Base-by-base conservation (phyloP, 164 flowering plant species). In the Vitis amurensis region DNA sequence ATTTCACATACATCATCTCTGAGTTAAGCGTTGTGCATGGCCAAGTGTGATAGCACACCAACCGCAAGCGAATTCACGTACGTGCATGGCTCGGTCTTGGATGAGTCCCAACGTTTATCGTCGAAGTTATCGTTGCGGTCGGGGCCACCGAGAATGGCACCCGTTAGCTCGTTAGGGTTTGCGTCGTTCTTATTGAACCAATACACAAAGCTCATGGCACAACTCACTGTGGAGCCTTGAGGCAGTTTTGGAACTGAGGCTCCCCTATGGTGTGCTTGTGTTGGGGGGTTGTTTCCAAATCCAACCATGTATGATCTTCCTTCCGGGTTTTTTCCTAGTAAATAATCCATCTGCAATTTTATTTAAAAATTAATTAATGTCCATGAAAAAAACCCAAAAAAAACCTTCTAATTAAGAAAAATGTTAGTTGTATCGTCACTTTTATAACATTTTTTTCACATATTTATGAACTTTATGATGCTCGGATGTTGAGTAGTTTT, bases 61-160 rank as follows among this genome's bases (percentile, higher is more conserved):
- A 85, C 61, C 3, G 91, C 87, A 1, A 82, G 70, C 17, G 93
- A 87, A 68, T 89, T 89, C 53, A 80, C 68, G 71, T 95, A 95
- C 5, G 98, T 92, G 68, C 81, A 69, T 0, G 99, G 98, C 76
- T 95, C 99, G 12, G 82, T 78, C 61, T 49, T 70, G 61, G 86
- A 11, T 0, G 94, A 89, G 11, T 58, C 80, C 78, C 80, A 83
- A 3, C 97, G 87, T 17, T 71, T 56, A 69, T 94, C 98, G 0
- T 67, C 27, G 66, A 94, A 94, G 50, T 86, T 77, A 63, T 95
- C 99, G 59, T 74, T 64, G 1, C 78, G 74, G 70, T 94, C 93
- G 9, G 99, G 99, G 8, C 99, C 99, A 2, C 99, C 99, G 0
- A 95, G 78, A 4, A 95, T 81, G 68, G 99, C 99, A 0, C 98